phyloP scores from a whole-genome alignment of 129 eudicot genomes.

The Solidago caesia region DNA sequence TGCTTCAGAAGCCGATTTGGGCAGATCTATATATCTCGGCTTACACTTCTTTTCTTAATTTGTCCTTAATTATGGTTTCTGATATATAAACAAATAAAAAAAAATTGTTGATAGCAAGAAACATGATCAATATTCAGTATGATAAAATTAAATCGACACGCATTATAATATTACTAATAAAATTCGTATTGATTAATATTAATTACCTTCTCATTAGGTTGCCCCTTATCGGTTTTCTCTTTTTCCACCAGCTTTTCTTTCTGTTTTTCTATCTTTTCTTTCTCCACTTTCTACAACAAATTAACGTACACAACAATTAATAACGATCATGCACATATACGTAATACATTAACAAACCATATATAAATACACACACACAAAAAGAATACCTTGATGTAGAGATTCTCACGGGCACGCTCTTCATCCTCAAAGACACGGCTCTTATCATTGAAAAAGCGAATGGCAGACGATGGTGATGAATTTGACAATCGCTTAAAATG shows the following conservation, averaged over 20 bases:
- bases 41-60: conserved; percentile 23
- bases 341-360: background rate
- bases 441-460: conserved; percentile 56
- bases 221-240: conserved; percentile 63
- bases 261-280: conserved; percentile 74
- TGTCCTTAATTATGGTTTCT: conserved; percentile 45
- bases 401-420: conserved; percentile 71
- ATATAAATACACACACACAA: background rate
- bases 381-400: conserved; percentile 53
- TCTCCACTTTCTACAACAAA: conserved; percentile 62
- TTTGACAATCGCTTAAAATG: conserved; percentile 33
- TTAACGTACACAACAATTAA: background rate
- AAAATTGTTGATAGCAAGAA: background rate
- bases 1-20: conserved; percentile 15
- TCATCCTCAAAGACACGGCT: conserved; percentile 69
- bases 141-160: background rate
- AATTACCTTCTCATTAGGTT: conserved; percentile 60
- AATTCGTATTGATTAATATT: background rate
- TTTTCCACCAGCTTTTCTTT: conserved; percentile 52
- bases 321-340: background rate
- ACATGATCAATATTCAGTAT: background rate
- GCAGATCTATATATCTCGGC: conserved; percentile 26
- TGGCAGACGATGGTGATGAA: conserved; percentile 17
- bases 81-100: conserved; percentile 17
- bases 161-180: background rate